Base-by-base conservation (phyloP, 805 yeast genomes). In the Vanderwaltozyma polyspora region DNA sequence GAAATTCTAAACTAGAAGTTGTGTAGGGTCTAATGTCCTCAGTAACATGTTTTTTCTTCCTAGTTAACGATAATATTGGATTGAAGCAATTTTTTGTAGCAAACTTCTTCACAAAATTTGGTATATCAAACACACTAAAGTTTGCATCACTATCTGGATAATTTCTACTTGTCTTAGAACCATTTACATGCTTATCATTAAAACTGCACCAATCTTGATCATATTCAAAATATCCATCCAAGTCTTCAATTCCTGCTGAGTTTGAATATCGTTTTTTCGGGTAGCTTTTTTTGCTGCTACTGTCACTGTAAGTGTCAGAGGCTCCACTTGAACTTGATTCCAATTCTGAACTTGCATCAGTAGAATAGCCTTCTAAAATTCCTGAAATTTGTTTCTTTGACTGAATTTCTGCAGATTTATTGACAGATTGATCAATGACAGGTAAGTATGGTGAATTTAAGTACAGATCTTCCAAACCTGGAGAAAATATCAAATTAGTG, bases 1-100 rank as follows among this genome's bases (percentile, higher is more conserved):
- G 39, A 27, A 42, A 33, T 32, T 46, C 49, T 28, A 46, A 35
- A 29, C 42, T 39, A 5, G 41, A 37, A 10, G 46, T 44, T 10
- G 45, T 34, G 23, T 37, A 34, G 7, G 49, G 46, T 19, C 43
- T 38, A 9, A 19, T 17, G n/a, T 34, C 32, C 13, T 18, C 19
- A 7, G 30, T 21, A 27, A 6, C 25, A 28, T 17, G 12, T 27
- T 27, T 27, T 5, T 27, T 27, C 6, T 27, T 27, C 5, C 21
- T 18, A 6, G 21, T 18, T 7, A 27, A 16, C 13, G 21, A 13
- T 18, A 27, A 12, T 18, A 27, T 7, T 5, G 24, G 31, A 28
- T 28, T 28, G 4, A 28, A 13, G 19, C 19, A 29, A 13, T 13
- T 14, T 29, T 24, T 33, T 13, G 31, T 18, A 4, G 25, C 19